Percentiles rank a stretch among this genome's conserved stretches.
phyloP scores from a whole-genome alignment of 805 yeast species.

The Schwanniomyces vanrijiae region DNA sequence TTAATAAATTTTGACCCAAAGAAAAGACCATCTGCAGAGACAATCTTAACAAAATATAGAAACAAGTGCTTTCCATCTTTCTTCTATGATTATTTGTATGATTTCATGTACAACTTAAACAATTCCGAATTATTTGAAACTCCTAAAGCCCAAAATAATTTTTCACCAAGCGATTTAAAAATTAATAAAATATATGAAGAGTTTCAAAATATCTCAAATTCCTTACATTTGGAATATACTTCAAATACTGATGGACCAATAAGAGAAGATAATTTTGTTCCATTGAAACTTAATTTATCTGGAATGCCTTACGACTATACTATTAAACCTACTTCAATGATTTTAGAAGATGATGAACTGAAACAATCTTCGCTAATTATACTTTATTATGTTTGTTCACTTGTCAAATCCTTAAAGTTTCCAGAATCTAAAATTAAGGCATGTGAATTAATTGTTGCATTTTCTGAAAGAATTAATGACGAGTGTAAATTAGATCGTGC shows the following conservation, averaged over 20 bases:
- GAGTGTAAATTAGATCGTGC: slow-evolving; percentile 84
- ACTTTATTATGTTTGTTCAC: slow-evolving; percentile 57
- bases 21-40: slow-evolving; percentile 55
- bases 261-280: slow-evolving; percentile 14
- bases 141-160: slow-evolving; percentile 13
- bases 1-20: slow-evolving; percentile 68
- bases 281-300: slow-evolving; percentile 48
- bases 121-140: slow-evolving; percentile 15
- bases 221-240: slow-evolving; percentile 22
- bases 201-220: slow-evolving; percentile 45
- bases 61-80: slow-evolving; percentile 60
- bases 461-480: slow-evolving; percentile 76
- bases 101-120: slow-evolving; percentile 50
- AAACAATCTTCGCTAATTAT: slow-evolving; percentile 57
- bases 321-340: slow-evolving; percentile 34
- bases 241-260: not conserved
- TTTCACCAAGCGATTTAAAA: slow-evolving; percentile 41
- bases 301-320: slow-evolving; percentile 49
- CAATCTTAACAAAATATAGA: slow-evolving; percentile 51
- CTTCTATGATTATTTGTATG: slow-evolving; percentile 68
- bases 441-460: slow-evolving; percentile 70
- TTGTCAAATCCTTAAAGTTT: slow-evolving; percentile 58
- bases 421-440: slow-evolving; percentile 65
- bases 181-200: slow-evolving; percentile 60
- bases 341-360: slow-evolving; percentile 17